Conservation (phyloP, 768 basidiomycete species). For the Agrocybe pediades region DNA sequence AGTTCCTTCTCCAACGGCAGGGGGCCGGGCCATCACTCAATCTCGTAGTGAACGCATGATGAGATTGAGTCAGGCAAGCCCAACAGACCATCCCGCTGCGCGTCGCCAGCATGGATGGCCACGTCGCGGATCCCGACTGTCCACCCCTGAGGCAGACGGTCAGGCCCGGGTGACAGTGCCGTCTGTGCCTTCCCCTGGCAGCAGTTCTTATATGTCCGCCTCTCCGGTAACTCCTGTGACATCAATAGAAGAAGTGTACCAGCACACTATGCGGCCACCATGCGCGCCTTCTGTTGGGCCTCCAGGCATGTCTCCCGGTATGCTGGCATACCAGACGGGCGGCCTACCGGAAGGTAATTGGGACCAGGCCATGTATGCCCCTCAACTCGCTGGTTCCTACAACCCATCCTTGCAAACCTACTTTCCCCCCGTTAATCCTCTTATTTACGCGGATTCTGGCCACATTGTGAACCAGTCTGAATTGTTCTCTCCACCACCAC, state of each 20-base stretch:
- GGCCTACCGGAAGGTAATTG: slow-evolving; percentile 13
- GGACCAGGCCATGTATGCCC: background rate
- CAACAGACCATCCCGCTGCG: slow-evolving; percentile 27
- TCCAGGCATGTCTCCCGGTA: slow-evolving; percentile 10
- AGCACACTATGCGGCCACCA: slow-evolving; percentile 5
- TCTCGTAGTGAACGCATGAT: slow-evolving; percentile 36
- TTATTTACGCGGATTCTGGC: slow-evolving; percentile 3
- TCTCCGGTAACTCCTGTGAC: slow-evolving; percentile 19
- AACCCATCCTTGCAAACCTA: slow-evolving; percentile 8
- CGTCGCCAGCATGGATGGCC: slow-evolving; percentile 29
- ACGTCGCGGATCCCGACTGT: slow-evolving; percentile 33
- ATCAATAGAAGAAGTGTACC: slow-evolving; percentile 18
- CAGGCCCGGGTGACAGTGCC: slow-evolving; percentile 13
- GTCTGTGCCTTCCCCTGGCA: slow-evolving; percentile 9
- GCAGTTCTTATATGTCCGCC: slow-evolving; percentile 18
- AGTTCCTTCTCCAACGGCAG: slow-evolving; percentile 21
- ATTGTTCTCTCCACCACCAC: background rate
- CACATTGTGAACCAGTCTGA: slow-evolving; percentile 5
- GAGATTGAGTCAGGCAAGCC: slow-evolving; percentile 34
- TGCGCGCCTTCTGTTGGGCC: slow-evolving; percentile 8
- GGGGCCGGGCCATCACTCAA: slow-evolving; percentile 32
- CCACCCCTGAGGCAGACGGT: slow-evolving; percentile 37
- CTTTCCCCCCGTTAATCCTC: slow-evolving; percentile 8
- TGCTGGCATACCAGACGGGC: slow-evolving; percentile 10
- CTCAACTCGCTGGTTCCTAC: slow-evolving; percentile 10